phyloP scores from a whole-genome alignment of 768 basidiomycete genomes.

The Gyrodon lividus region DNA sequence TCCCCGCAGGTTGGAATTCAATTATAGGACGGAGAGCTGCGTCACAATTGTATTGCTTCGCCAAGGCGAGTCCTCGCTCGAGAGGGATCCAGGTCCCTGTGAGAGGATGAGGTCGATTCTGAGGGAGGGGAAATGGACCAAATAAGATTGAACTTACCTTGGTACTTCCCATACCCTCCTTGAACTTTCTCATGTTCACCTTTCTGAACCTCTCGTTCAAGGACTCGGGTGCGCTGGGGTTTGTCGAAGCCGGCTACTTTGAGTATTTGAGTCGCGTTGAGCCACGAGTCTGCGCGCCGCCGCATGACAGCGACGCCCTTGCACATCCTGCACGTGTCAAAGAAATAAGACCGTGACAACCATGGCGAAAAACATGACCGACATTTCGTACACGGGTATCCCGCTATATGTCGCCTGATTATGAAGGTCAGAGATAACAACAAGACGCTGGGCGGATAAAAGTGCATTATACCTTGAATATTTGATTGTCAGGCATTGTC shows the following conservation, averaged over 20 bases:
- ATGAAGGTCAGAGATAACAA: conserved; percentile 4
- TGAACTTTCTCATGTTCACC: conserved; percentile 99
- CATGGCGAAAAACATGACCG: conserved; percentile 40
- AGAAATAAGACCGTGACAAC: conserved; percentile 33
- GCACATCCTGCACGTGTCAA: conserved; percentile 74
- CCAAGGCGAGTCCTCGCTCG: conserved; percentile 80
- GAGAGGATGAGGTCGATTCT: not conserved
- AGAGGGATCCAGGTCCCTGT: conserved; percentile 98
- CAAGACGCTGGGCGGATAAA: not conserved
- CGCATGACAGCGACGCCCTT: conserved; percentile 98
- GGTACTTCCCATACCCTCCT: conserved; percentile 99
- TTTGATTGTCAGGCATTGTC: conserved; percentile 77
- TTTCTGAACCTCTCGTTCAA: conserved; percentile 98
- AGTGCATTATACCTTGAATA: conserved; percentile 70
- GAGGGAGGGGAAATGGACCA: conserved; percentile 1
- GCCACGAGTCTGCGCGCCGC: conserved; percentile 91
- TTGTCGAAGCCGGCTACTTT: conserved; percentile 99
- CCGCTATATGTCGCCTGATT: conserved; percentile 87
- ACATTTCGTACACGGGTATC: conserved; percentile 93
- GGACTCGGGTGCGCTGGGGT: conserved; percentile 93
- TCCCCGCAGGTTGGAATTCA: conserved; percentile 86
- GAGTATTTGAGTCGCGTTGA: conserved; percentile 98
- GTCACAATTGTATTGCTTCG: conserved; percentile 94
- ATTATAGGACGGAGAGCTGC: conserved; percentile 85
- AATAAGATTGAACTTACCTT: conserved; percentile 59